Evolutionary conservation across 164 flowering plant genomes (phyloP).

Genomic region (Kingdonia uniflora): DNA sequence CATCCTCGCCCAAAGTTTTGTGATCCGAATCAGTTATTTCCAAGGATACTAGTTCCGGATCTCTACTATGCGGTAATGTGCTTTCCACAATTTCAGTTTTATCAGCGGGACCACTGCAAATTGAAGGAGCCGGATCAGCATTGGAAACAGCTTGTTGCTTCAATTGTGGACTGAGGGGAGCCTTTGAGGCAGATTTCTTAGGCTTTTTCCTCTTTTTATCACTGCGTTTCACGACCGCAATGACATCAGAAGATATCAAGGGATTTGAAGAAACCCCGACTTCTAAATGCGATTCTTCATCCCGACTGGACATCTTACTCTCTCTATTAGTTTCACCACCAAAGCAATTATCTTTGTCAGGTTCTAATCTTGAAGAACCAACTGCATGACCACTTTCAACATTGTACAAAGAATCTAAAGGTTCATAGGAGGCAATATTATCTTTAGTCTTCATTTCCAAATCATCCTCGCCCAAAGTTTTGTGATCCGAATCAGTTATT

Average conservation of each 20-base stretch:
- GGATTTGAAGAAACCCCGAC: too few relatives aligned
- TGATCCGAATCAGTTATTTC: not conserved
- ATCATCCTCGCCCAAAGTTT: conserved; percentile 7
- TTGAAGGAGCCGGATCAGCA: conserved; percentile 9
- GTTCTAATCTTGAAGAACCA: not conserved
- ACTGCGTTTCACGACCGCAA: too few relatives aligned
- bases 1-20: conserved; percentile 6
- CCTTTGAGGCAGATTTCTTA: conserved; percentile 5
- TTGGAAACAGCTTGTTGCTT: conserved; percentile 11
- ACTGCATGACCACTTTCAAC: not conserved
- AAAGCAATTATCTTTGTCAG: not conserved
- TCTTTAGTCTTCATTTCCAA: conserved; percentile 7
- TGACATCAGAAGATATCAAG: too few relatives aligned
- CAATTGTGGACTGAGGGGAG: conserved; percentile 6
- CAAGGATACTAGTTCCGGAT: too few relatives aligned
- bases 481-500: not conserved
- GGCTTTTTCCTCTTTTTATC: too few relatives aligned
- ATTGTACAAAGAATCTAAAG: conserved; percentile 11
- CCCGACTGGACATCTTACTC: not conserved
- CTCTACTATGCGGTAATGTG: too few relatives aligned
- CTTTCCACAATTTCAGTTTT: too few relatives aligned
- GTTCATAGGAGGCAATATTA: conserved; percentile 9
- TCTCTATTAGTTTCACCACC: not conserved
- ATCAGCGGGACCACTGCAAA: not conserved
- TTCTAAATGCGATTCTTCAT: not conserved